Evolutionary conservation across 1,139 yeast species (phyloP), one percentile per base, ranked within the genome.

Genomic region (Blastobotrys serpentis): DNA sequence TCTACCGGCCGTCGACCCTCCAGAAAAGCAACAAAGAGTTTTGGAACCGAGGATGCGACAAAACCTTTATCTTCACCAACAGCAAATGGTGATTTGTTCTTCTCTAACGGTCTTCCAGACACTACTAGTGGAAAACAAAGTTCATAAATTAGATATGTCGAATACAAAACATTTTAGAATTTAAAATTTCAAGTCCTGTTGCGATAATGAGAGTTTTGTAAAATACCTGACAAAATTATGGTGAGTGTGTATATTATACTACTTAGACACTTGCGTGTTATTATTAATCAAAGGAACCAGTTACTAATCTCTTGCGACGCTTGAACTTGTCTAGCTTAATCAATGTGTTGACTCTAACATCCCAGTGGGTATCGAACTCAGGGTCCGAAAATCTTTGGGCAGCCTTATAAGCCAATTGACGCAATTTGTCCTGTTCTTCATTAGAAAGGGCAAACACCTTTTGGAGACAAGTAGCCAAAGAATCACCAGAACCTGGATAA

Each of bases 301-400:
- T 33, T 6, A 53, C 22, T 11, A 59, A 43, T 6, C 69, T 49
- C 6, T 57, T 52, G 8, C 56, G 52, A 10, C 61, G 53, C 18
- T 81, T 82, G 51, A 76, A 59, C 11, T 54, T 54, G 33, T 67
- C 70, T 30, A 77, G 61, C 41, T 70, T 68, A 2, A 66, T 59
- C 49, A 81, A 56, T 42, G 76, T 68, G 8, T 55, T 56, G 23
- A 67, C 55, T 10, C 70, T 58, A 22, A 69, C 60, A 37, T 70
- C 67, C 96, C 97, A 89, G 26, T 72, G 69, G 4, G 59, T 58
- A 26, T 75, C 76, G 61, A 90, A 90, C 5, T 69, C 73, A n/a
- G 67, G 70, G 59, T 85, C 86, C 1, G 92, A 82, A 61, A 90
- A 90, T 61, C 80, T 79, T 42, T 75, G 73, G 37, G 74, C 63